Conservation (phyloP, 2,329 filamentous ascomycete species). For the Penicillium sp. region DNA sequence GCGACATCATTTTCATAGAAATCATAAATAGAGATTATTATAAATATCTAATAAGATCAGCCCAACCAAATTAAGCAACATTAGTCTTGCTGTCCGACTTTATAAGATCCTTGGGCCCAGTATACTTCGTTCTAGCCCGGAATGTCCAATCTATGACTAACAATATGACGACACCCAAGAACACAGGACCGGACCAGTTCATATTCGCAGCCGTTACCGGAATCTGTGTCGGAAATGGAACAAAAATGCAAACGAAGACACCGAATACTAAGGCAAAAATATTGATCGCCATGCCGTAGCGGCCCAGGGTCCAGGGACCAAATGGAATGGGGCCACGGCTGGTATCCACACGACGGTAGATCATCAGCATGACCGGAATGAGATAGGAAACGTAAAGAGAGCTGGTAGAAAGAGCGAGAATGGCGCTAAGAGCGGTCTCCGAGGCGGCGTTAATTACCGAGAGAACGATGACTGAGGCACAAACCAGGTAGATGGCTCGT, state of each 20-base stretch:
- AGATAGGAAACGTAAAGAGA: conserved; percentile 43
- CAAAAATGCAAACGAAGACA: conserved; percentile 31
- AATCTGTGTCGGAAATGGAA: conserved; percentile 35
- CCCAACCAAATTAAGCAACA: neutral
- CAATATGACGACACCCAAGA: conserved; percentile 15
- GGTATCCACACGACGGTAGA: conserved; percentile 32
- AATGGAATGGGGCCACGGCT: conserved; percentile 14
- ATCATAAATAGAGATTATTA: neutral
- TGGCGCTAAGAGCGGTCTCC: conserved; percentile 40
- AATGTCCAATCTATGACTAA: conserved; percentile 14
- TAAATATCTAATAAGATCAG: neutral
- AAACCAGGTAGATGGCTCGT: conserved; percentile 33
- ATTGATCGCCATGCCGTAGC: conserved; percentile 30
- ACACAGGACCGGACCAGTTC: conserved; percentile 42
- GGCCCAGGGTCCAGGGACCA: conserved; percentile 35
- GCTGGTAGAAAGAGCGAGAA: conserved; percentile 40
- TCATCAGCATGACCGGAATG: conserved; percentile 39
- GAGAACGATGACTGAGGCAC: neutral
- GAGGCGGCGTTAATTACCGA: conserved; percentile 36
- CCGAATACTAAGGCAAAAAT: conserved; percentile 37
- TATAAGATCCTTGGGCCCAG: conserved; percentile 10
- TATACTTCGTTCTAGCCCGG: conserved; percentile 11
- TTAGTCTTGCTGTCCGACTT: neutral
- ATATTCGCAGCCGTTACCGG: conserved; percentile 39
- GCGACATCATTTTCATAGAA: neutral